Base-by-base conservation (phyloP, 441 rosid genomes). In the Pelargonium australe region DNA sequence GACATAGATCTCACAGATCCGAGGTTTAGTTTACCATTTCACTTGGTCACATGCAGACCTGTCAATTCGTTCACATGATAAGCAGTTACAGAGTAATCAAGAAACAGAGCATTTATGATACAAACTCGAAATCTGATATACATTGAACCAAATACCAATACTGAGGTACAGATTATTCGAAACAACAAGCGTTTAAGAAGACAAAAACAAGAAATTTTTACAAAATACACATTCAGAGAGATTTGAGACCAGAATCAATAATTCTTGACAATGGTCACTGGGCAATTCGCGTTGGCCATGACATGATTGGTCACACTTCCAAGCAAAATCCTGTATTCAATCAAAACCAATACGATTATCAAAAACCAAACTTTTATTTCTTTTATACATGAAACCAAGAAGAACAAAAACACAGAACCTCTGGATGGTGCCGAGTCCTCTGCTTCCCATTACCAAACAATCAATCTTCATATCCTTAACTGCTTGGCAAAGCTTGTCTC, bases 361-460 rank as follows among this genome's bases (percentile, higher is more conserved):
- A 45, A 7, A 45, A 45, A 7, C 11, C 4, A 45, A 45, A 45
- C 2, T 4, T 25, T 25, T 25, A 1, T 45, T 45, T 45, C 11
- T 12, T 45, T 45, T 45, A 45, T 8, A 45, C 4, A 8, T 45
- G 9, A 13, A 49, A 71, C 19, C 17, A 64, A 37, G 10, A 47
- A 8, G 28, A 60, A 31, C 0, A 8, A 66, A 40, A 23, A 64
- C 3, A 4, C 7, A 16, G 17, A 73, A 82, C 85, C 85, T 72
- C 44, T 74, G 77, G 65, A 82, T 80, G 70, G 51, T 71, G 66
- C 85, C 85, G 55, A 78, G 85, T 55, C 85, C 85, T 65, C 85
- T 75, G 75, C 80, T 82, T 9, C 85, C 85, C 80, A 80, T 75
- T 51, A 75, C 79, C 74, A 82, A 10, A 68, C 73, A 77, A 40